Conservation (phyloP, 345 rosid species). For the Lepidium aucheri region DNA sequence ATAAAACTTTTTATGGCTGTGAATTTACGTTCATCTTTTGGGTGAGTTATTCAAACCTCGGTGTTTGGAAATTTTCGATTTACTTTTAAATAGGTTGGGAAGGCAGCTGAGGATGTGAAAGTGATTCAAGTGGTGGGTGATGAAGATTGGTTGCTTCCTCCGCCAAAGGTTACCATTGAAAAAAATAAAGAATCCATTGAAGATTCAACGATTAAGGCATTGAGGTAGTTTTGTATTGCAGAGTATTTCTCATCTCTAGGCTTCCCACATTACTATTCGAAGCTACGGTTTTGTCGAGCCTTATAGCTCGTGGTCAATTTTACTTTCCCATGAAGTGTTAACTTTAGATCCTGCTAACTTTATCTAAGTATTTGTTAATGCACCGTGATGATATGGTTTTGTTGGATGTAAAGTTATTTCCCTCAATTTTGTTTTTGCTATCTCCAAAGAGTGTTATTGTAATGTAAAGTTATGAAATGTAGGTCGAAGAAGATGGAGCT, state of each 20-base stretch:
- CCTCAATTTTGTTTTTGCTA: not conserved
- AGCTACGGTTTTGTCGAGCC: not conserved
- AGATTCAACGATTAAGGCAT: conserved; percentile 51
- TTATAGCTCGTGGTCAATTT: not conserved
- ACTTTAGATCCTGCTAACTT: not conserved
- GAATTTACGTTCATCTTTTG: not conserved
- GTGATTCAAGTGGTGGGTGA: conserved; percentile 34
- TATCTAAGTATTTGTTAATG: not conserved
- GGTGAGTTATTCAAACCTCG: not conserved
- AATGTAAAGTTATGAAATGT: conserved; percentile 7
- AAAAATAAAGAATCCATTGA: conserved; percentile 29
- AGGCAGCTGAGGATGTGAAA: conserved; percentile 29
- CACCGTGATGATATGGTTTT: not conserved
- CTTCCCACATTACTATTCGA: not conserved
- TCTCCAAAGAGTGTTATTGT: not conserved
- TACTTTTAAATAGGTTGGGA: conserved; percentile 5
- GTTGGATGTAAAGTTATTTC: not conserved
- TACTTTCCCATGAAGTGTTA: not conserved
- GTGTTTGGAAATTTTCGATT: not conserved
- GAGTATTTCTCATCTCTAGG: not conserved
- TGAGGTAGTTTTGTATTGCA: conserved; percentile 40
- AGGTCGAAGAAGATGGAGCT: conserved; percentile 78
- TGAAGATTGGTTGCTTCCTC: conserved; percentile 76
- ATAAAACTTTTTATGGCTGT: not conserved
- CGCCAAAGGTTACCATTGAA: conserved; percentile 35